Evolutionary conservation across 768 basidiomycete species (phyloP).

Genomic region (Tulasnella sp.): DNA sequence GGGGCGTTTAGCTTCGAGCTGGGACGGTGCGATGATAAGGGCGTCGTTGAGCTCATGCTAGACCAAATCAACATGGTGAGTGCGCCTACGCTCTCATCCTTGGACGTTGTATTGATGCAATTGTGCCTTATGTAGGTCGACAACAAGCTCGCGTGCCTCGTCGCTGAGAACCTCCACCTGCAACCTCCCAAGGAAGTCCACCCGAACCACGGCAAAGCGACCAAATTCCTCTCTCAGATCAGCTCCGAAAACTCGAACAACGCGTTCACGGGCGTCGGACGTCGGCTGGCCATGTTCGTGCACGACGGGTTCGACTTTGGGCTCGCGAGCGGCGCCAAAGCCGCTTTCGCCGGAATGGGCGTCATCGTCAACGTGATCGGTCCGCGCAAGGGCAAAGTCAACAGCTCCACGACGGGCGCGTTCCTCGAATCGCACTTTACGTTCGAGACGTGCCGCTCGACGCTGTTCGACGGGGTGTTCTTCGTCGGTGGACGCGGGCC

Average conservation of each 20-base stretch:
- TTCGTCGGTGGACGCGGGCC: constrained; percentile 66
- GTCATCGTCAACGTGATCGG: constrained; percentile 70
- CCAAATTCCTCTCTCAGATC: constrained; percentile 33
- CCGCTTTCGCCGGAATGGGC: constrained; percentile 55
- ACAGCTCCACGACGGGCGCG: constrained; percentile 45
- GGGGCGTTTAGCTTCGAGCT: constrained; percentile 80
- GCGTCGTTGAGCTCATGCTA: constrained; percentile 70
- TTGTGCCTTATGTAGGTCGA: constrained; percentile 55
- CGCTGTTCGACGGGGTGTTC: constrained; percentile 79
- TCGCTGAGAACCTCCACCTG: constrained; percentile 69
- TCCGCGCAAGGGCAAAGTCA: constrained; percentile 61
- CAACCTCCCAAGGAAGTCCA: constrained; percentile 56
- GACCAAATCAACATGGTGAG: constrained; percentile 55
- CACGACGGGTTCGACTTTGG: constrained; percentile 71
- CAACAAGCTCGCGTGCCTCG: constrained; percentile 66
- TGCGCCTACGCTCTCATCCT: neutral
- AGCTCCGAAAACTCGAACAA: constrained; percentile 34
- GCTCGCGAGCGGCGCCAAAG: constrained; percentile 63
- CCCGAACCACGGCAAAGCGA: constrained; percentile 57
- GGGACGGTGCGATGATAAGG: constrained; percentile 76
- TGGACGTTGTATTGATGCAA: no score
- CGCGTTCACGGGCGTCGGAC: constrained; percentile 53
- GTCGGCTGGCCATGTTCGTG: constrained; percentile 72
- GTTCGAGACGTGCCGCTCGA: constrained; percentile 79
- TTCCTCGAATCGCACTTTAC: constrained; percentile 61